phyloP scores from a whole-genome alignment of 1,284 basidiomycete species.

The Schizophyllum commune region DNA sequence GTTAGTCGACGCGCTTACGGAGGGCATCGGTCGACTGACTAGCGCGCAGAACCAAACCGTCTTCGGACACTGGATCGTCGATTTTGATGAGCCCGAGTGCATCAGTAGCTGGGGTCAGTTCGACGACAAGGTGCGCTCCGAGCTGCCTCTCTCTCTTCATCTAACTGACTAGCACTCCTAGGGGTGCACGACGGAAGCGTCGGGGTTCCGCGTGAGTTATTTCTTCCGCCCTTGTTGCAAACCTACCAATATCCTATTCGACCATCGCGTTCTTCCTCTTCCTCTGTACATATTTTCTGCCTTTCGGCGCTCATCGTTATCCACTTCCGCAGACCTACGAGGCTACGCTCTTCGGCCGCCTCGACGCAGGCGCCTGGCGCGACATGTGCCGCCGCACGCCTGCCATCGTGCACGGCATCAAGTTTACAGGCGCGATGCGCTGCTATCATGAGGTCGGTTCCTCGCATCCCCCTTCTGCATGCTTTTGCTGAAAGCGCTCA shows the following conservation, averaged over 20 bases:
- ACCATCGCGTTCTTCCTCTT: too few relatives aligned
- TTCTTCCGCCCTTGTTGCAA: background rate
- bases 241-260: too few relatives aligned
- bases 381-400: background rate
- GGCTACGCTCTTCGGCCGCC: background rate
- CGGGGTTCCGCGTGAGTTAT: background rate
- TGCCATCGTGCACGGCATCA: background rate
- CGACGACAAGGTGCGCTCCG: background rate
- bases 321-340: background rate
- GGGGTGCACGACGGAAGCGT: background rate
- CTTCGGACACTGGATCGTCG: background rate
- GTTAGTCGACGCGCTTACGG: background rate
- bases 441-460: background rate
- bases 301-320: background rate
- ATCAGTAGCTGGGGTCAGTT: background rate
- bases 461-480: background rate
- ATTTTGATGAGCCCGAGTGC: background rate
- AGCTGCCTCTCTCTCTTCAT: background rate
- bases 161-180: background rate
- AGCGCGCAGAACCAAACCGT: background rate
- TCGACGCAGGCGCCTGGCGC: background rate
- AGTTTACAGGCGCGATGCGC: background rate
- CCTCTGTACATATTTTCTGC: too few relatives aligned
- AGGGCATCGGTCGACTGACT: background rate
- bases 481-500: background rate